Evolutionary conservation across 108 stramenopile species (phyloP), one percentile per base, ranked within the genome.

Genomic region (Cyclotella baltica): DNA sequence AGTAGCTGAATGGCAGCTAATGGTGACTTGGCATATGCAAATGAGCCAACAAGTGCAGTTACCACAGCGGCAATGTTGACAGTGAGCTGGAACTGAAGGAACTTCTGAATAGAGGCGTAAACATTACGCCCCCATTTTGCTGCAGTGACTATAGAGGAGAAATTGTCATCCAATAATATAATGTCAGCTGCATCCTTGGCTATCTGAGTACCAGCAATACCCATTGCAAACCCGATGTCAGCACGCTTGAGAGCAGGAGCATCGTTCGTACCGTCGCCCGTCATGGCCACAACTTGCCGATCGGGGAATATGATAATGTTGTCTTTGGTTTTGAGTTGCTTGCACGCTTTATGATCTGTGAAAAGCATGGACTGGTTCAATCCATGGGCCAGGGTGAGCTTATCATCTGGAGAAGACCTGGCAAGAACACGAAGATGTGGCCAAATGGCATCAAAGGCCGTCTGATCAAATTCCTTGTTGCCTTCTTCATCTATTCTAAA

Each of bases 191-290:
- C 98, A 85, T 96, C 90, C 73, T 96, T 95, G 55, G 99, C 99
- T 52, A 98, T 97, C 83, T 99, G 93, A 29, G 98, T 99, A 52
- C 98, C 98, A 37, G 97, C 86, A 76, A 98, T 88, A 43, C 98
- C 98, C 98, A 99, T 99, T 29, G 96, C 94, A 76, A 99, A 95
- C 19, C 99, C 98, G 61, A 99, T 96, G 73, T 99, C 96, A n/a
- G 98, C 97, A 69, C 95, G 79, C 83, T 98, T 99, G 62, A 99
- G 87, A 0, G 99, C 98, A 22, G 98, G 99, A 20, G 99, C 99
- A 77, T 99, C 98, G 80, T 99, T 99, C 11, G 99, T 98, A 37
- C 99, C 99, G 82, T 99, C 99, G 53, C 99, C 99, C 0, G 99
- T 99, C 86, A 98, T 97, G 47, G 97, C 97, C 62, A 99, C 93